Evolutionary conservation across 495 filamentous ascomycete species (phyloP), one percentile per base, ranked within the genome.

Genomic region (Podospora anserina): DNA sequence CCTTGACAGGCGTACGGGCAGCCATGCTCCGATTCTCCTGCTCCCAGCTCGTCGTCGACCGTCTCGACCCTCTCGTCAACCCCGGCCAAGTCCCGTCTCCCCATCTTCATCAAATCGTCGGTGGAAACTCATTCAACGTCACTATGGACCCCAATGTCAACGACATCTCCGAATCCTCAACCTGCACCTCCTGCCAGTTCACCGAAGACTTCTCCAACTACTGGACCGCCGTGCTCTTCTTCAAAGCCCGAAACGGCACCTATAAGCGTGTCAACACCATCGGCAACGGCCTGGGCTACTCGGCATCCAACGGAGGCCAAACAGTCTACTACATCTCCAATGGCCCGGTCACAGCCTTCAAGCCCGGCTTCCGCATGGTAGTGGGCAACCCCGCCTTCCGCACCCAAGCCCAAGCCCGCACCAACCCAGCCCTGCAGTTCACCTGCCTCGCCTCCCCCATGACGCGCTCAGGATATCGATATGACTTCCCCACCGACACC

Each of bases 331-430:
- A 81, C 66, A 75, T 78, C 63, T 81, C 74, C 30, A 69, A 62
- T 0, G 74, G 63, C 28, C 78, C 76, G 20, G 77, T 80, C 66
- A 82, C 80, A 0, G 81, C 79, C 28, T 84, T 84, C 63, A 73
- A 75, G 54, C 74, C 79, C 30, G 88, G 86, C 49, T 89, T 91
- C 73, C 90, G 89, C 66, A 92, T 93, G 89, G 69, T 92, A 11
- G 85, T 89, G 56, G 91, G 91, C 55, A 81, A 90, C 72, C 81
- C 89, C 0, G 76, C 71, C 62, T 77, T 71, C 28, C 68, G 75
- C 34, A 74, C 70, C 57, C 27, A 63, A 54, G 59, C 66, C 49
- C 57, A 71, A 26, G 75, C 79, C 20, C 64, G 72, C 57, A 75
- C 76, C 57, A 79, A 74, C 66, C 75, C 76, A 9, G 74, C 78